phyloP scores from a whole-genome alignment of 78 protist genomes.

The Bigelowiella natans region DNA sequence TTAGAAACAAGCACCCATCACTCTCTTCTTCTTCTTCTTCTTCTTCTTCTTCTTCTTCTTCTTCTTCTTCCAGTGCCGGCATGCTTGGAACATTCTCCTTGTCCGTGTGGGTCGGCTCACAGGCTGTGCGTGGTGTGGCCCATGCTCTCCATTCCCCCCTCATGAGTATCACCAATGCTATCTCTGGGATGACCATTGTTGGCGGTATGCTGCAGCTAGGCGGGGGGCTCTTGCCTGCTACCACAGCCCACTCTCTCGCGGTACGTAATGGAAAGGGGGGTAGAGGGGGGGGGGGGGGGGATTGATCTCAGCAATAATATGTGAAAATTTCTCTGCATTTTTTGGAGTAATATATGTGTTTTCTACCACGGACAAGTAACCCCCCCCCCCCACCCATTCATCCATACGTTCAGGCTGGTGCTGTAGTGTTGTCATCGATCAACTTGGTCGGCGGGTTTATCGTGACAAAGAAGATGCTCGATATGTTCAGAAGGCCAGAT shows the following conservation, averaged over 20 bases:
- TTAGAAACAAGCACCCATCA: no score
- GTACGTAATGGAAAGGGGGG: no score
- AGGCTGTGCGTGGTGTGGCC: slow-evolving; percentile 71
- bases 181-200: slow-evolving; percentile 73
- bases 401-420: slow-evolving; percentile 48
- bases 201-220: slow-evolving; percentile 77
- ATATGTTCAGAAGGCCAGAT: slow-evolving; percentile 67
- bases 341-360: no score
- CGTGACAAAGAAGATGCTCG: slow-evolving; percentile 90
- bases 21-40: no score
- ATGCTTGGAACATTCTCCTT: background rate
- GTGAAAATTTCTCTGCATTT: no score
- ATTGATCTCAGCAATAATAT: no score
- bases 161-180: slow-evolving; percentile 94
- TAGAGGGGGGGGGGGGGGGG: no score
- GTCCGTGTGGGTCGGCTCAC: slow-evolving; percentile 4
- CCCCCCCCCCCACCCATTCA: no score
- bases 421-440: slow-evolving; percentile 69
- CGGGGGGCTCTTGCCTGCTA: slow-evolving; percentile 39
- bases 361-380: no score
- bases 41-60: no score
- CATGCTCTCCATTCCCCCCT: slow-evolving; percentile 95
- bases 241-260: slow-evolving; percentile 1
- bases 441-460: slow-evolving; percentile 90
- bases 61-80: background rate